phyloP scores from a whole-genome alignment of 257 asterid species.

The Echium plantagineum region DNA sequence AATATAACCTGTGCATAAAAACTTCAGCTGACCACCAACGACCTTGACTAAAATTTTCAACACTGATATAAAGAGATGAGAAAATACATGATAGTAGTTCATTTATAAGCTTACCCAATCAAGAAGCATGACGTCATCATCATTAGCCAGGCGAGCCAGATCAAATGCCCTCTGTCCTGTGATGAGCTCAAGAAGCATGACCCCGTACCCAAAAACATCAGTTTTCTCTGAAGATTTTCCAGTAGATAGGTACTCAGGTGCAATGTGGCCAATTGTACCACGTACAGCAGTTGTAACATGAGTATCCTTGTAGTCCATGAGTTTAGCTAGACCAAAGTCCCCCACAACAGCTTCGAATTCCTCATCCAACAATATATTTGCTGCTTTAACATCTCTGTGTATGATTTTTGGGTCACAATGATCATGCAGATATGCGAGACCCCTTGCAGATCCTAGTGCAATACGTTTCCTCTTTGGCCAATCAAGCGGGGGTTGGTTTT shows the following conservation, averaged over 20 bases:
- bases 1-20: no score
- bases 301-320: slow-evolving; percentile 94
- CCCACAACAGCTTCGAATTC: slow-evolving; percentile 96
- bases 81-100: no score
- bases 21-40: no score
- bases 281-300: slow-evolving; percentile 89
- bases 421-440: slow-evolving; percentile 89
- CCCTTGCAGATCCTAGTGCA: slow-evolving; percentile 84
- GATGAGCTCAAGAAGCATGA: slow-evolving; percentile 93
- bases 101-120: slow-evolving; percentile 62
- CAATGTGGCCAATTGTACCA: slow-evolving; percentile 77
- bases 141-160: slow-evolving; percentile 89
- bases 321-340: slow-evolving; percentile 87
- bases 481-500: slow-evolving; percentile 59
- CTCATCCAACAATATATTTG: slow-evolving; percentile 71
- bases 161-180: slow-evolving; percentile 88
- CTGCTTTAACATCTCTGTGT: slow-evolving; percentile 91
- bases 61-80: not conserved
- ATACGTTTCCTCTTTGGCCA: slow-evolving; percentile 67
- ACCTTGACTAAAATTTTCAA: no score
- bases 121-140: slow-evolving; percentile 82
- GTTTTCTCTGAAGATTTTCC: slow-evolving; percentile 90
- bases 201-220: slow-evolving; percentile 87
- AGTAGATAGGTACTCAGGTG: slow-evolving; percentile 76
- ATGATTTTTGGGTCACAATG: slow-evolving; percentile 86